Evolutionary conservation across 106 monocot genomes (phyloP), one percentile per base, ranked within the genome.

Genomic region (Dendrobium officinale): DNA sequence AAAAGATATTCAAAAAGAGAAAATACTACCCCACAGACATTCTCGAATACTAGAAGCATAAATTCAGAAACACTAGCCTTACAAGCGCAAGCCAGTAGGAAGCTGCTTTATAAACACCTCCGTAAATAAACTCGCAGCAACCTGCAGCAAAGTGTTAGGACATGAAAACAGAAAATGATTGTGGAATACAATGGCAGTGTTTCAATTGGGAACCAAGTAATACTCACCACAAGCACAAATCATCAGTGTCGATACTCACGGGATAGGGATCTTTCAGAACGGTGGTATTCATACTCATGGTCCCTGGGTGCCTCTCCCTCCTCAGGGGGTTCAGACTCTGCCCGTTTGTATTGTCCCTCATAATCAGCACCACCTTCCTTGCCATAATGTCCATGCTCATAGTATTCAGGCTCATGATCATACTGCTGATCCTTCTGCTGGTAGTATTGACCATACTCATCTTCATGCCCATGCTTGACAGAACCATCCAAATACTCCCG

Each of bases 281-380:
- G 85, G n/a, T 79, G 81, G 79, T 92, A 85, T 40, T 68, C 89
- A 72, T 88, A 88, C n/a, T 86, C 88, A 47, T 83, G 83, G n/a
- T 90, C 93, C 37, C 80, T 86, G 72, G 84, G 83, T 1, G 84
- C 85, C 79, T 88, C 93, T 11, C 90, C 92, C 58, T 90, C 90
- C 68, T 90, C 93, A 55, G 80, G 85, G 42, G 82, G 81, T 33
- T 88, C 88, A 55, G 78, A 66, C 64, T 79, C 87, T 15, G 26
- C 81, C 27, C 67, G 79, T 27, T 43, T 82, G 11, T 85, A 79
- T 51, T 51, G 51, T 40, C 37, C 55, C 3, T 78, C 48, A 80
- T 88, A 86, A 55, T 24, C 43, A 66, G 68, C 82, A 64, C 55
- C n/a, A n/a, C 64, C 78, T 41, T 45, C 45, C 80, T 84, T 82